These are phyloP conservation scores for Trichoderma lentiforme DNA, from an alignment of 2,329 filamentous ascomycete genomes.

Conservation along the genomic window DNA sequence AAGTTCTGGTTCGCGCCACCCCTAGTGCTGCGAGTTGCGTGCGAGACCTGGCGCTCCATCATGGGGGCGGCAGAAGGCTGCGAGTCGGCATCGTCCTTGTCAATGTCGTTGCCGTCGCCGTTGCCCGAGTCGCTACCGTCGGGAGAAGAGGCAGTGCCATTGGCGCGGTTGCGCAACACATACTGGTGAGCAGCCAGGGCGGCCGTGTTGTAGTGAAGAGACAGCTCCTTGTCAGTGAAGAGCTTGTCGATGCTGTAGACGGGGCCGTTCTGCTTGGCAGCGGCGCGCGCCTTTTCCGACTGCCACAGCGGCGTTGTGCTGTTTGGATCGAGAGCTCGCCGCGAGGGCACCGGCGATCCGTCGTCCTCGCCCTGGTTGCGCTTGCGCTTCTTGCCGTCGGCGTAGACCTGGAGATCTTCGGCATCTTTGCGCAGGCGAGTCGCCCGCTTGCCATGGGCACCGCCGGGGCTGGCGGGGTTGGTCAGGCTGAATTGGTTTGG, in stretches of 20 bases:
- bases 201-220: constrained; percentile 61
- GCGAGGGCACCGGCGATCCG: constrained; percentile 58
- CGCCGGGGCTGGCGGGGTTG: constrained; percentile 62
- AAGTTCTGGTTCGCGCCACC: constrained; percentile 53
- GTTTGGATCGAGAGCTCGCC: constrained; percentile 53
- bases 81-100: constrained; percentile 47
- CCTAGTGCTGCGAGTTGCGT: constrained; percentile 61
- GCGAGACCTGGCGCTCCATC: constrained; percentile 63
- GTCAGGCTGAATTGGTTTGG: constrained; percentile 66
- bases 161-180: constrained; percentile 54
- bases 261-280: constrained; percentile 55
- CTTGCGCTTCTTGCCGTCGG: constrained; percentile 61
- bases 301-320: constrained; percentile 62
- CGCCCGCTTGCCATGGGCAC: constrained; percentile 60
- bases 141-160: constrained; percentile 48
- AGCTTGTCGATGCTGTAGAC: constrained; percentile 67
- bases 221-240: constrained; percentile 67
- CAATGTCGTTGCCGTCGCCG: constrained; percentile 49
- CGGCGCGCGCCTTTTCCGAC: constrained; percentile 53
- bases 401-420: constrained; percentile 54
- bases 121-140: constrained; percentile 54
- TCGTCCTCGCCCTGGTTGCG: constrained; percentile 59
- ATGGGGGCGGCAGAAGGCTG: constrained; percentile 49
- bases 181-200: constrained; percentile 61
- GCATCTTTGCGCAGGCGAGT: constrained; percentile 59